Percentiles rank a stretch among this genome's conserved stretches.
These are phyloP conservation scores for Pistacia atlantica DNA, from an alignment of 345 rosid species.

Conservation along the genomic window DNA sequence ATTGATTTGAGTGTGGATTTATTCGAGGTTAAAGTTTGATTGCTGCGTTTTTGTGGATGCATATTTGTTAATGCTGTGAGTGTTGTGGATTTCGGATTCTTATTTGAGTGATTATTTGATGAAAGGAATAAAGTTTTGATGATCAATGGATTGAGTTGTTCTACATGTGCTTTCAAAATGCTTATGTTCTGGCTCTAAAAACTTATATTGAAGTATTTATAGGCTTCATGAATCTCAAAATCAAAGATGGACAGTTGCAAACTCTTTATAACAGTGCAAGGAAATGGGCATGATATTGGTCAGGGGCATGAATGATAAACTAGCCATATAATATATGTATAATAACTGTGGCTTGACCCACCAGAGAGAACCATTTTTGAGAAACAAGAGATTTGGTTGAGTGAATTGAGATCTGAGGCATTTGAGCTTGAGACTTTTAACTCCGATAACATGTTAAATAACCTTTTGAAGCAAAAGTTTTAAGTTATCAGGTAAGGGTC, in stretches of 20 bases:
- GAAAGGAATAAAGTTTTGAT: not conserved
- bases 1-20: not conserved
- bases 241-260: not conserved
- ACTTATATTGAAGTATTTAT: not conserved
- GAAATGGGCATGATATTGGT: not conserved
- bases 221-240: not conserved
- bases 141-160: not conserved
- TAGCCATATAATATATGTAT: too few relatives aligned
- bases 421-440: too few relatives aligned
- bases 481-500: too few relatives aligned
- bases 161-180: not conserved
- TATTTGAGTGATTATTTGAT: not conserved
- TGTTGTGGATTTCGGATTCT: not conserved
- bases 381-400: too few relatives aligned
- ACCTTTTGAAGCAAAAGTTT: too few relatives aligned
- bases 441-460: too few relatives aligned
- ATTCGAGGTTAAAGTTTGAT: constrained; percentile 2
- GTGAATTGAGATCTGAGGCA: too few relatives aligned
- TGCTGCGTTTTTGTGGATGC: not conserved
- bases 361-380: too few relatives aligned
- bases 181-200: not conserved
- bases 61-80: not conserved
- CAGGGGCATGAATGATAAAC: not conserved
- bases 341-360: too few relatives aligned
- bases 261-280: not conserved